Evolutionary conservation across 805 yeast species (phyloP).

Genomic region (Wickerhamomyces pijperi): DNA sequence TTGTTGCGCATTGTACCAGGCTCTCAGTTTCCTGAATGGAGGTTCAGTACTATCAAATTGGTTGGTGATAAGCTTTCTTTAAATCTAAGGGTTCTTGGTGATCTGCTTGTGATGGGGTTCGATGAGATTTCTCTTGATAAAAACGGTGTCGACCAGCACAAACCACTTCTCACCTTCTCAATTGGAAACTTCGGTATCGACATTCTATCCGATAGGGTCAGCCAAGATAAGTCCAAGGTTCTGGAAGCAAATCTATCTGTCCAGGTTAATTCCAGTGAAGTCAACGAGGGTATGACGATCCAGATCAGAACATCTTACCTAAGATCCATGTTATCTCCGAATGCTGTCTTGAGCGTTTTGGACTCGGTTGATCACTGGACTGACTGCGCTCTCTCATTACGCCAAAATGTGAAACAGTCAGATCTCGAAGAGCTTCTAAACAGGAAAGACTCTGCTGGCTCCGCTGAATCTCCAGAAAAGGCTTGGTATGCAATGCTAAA

Average conservation of each 20-base stretch:
- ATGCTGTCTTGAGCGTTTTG: constrained; percentile 26
- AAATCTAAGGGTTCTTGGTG: background rate
- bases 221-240: constrained; percentile 28
- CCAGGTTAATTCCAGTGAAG: constrained; percentile 29
- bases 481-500: no score
- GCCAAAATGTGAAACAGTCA: no score
- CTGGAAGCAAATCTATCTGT: constrained; percentile 36
- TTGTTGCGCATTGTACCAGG: no score
- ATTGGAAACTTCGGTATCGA: constrained; percentile 19
- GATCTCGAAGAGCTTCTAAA: no score
- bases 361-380: constrained; percentile 3
- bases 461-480: no score
- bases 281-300: constrained; percentile 27
- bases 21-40: no score
- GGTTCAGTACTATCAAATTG: no score
- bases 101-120: constrained; percentile 4
- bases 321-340: constrained; percentile 47
- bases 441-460: background rate
- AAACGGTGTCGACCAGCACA: constrained; percentile 2
- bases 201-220: constrained; percentile 20
- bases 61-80: no score
- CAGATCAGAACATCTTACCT: constrained; percentile 50
- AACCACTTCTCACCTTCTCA: background rate
- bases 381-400: no score
- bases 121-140: constrained; percentile 5